Percentiles rank a stretch among this genome's conserved stretches.
phyloP scores from a whole-genome alignment of 768 basidiomycete genomes.

The Myochromella boudieri region DNA sequence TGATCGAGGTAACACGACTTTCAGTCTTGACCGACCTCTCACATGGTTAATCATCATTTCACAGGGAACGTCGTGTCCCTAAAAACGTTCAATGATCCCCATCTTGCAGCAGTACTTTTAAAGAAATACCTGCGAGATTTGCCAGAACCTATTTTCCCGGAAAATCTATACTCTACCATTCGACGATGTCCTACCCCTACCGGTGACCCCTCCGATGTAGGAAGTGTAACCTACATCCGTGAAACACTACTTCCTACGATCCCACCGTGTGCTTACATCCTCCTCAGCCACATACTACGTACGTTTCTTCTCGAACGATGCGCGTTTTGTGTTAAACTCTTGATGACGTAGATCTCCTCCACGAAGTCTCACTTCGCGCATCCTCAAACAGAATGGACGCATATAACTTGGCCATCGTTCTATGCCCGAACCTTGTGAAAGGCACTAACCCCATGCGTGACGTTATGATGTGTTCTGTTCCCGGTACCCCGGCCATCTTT shows the following conservation, averaged over 20 bases:
- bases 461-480: conserved; percentile 70
- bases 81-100: conserved; percentile 71
- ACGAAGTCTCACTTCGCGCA: conserved; percentile 73
- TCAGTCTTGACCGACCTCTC: background rate
- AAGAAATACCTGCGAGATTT: conserved; percentile 86
- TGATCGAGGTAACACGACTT: conserved; percentile 59
- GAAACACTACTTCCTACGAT: conserved; percentile 67
- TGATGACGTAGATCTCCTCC: conserved; percentile 60
- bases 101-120: conserved; percentile 80
- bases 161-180: conserved; percentile 62
- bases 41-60: background rate
- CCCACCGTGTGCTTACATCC: conserved; percentile 69
- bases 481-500: conserved; percentile 43
- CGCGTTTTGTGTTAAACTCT: too few species aligned
- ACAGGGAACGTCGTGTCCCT: conserved; percentile 78
- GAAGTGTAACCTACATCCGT: conserved; percentile 63
- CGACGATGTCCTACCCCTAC: conserved; percentile 64
- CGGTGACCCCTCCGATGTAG: conserved; percentile 53
- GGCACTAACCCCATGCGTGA: conserved; percentile 67
- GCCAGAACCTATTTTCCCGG: conserved; percentile 76
- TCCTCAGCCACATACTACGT: conserved; percentile 72
- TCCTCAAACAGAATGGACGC: conserved; percentile 79
- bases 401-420: conserved; percentile 76
- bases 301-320: conserved; percentile 22
- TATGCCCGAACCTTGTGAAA: conserved; percentile 78